Percentiles rank a stretch among this genome's conserved stretches.
phyloP scores from a whole-genome alignment of 2,329 filamentous ascomycete species.

The Coniochaeta ligniaria region DNA sequence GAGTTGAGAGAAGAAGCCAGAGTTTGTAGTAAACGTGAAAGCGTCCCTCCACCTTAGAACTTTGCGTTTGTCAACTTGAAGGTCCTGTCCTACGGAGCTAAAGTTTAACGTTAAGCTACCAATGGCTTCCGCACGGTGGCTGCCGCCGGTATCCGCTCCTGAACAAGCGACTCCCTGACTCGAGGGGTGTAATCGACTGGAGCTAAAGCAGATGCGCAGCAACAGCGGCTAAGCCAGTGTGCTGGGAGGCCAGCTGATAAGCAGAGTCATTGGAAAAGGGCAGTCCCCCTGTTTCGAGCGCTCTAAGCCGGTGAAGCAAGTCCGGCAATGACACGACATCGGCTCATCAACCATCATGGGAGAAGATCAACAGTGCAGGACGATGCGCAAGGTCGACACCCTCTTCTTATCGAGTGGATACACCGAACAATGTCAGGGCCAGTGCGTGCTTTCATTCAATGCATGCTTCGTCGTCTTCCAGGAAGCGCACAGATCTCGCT shows the following conservation, averaged over 20 bases:
- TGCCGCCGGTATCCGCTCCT: neutral
- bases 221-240: neutral
- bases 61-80: neutral
- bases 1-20: neutral
- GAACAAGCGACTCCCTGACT: neutral
- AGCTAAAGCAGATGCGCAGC: neutral
- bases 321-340: neutral
- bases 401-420: neutral
- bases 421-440: constrained; percentile 1
- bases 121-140: neutral
- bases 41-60: neutral
- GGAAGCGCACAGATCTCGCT: neutral
- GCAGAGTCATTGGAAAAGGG: neutral
- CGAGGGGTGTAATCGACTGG: neutral
- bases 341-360: neutral
- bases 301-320: neutral
- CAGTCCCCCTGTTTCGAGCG: neutral
- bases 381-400: neutral
- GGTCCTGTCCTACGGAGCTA: no score
- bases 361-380: neutral
- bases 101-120: neutral
- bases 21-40: neutral
- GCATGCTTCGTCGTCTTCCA: neutral
- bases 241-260: neutral
- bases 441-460: neutral